These are phyloP conservation scores for Zoysia pacifica DNA, from an alignment of 176 grass and related monocot genomes.

Conservation along the genomic window DNA sequence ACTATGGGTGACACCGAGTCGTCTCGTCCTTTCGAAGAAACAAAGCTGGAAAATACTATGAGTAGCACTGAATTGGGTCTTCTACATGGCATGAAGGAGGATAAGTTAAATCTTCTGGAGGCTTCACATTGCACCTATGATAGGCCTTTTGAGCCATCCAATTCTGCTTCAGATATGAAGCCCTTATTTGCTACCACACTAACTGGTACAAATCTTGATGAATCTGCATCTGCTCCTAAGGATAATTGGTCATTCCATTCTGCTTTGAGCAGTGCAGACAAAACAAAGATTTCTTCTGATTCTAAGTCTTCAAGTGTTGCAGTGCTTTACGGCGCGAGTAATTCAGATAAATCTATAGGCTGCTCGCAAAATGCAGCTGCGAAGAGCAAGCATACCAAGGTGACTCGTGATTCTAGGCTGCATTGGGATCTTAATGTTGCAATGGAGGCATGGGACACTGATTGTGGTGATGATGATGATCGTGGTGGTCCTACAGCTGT, in stretches of 20 bases:
- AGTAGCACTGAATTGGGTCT: conserved; percentile 33
- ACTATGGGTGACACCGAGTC: conserved; percentile 18
- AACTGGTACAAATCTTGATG: conserved; percentile 19
- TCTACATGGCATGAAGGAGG: conserved; percentile 34
- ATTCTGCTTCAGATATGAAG: conserved; percentile 43
- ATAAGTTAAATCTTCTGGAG: conserved; percentile 26
- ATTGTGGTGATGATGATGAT: conserved; percentile 42
- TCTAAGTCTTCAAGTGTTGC: conserved; percentile 38
- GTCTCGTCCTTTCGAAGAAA: conserved; percentile 46
- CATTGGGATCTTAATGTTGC: conserved; percentile 94
- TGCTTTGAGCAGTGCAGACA: conserved; percentile 23
- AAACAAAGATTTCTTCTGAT: conserved; percentile 38
- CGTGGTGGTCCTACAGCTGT: conserved; percentile 33
- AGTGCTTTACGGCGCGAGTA: conserved; percentile 16
- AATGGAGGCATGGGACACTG: conserved; percentile 82
- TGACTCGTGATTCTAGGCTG: conserved; percentile 61
- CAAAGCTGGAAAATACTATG: conserved; percentile 23
- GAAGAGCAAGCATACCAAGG: conserved; percentile 36
- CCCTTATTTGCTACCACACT: conserved; percentile 10
- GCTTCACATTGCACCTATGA: conserved; percentile 33
- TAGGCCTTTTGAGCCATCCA: conserved; percentile 29
- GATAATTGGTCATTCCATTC: conserved; percentile 17
- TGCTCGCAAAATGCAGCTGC: conserved; percentile 37
- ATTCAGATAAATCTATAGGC: conserved; percentile 32
- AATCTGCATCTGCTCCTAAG: background rate